Evolutionary conservation across 1,284 basidiomycete species (phyloP).

Genomic region (Blastosporella zonata): DNA sequence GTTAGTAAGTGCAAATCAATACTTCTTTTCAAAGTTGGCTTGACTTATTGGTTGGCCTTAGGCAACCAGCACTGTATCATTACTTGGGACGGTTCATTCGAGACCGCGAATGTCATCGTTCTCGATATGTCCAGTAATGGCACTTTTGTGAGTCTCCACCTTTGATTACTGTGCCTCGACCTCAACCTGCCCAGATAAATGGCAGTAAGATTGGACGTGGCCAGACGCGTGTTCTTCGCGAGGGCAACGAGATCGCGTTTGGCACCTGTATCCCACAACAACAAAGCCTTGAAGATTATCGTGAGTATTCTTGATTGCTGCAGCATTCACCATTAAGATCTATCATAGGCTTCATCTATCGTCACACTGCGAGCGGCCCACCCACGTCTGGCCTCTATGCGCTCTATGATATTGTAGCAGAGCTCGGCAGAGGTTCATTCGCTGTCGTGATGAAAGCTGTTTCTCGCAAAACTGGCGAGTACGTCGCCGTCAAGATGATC

Average conservation of each 20-base stretch:
- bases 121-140: slow-evolving; percentile 81
- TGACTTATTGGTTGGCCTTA: slow-evolving; percentile 25
- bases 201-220: slow-evolving; percentile 60
- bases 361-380: slow-evolving; percentile 48
- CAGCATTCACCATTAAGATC: slow-evolving; percentile 1
- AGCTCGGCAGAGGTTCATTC: slow-evolving; percentile 80
- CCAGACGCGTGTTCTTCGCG: slow-evolving; percentile 56
- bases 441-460: slow-evolving; percentile 76
- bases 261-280: slow-evolving; percentile 53
- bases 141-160: slow-evolving; percentile 64
- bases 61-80: slow-evolving; percentile 68
- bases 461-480: slow-evolving; percentile 53
- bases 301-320: slow-evolving; percentile 31
- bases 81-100: slow-evolving; percentile 62
- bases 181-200: slow-evolving; percentile 56
- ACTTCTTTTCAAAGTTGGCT: slow-evolving; percentile 12
- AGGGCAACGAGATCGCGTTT: slow-evolving; percentile 83
- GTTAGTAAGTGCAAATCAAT: slow-evolving; percentile 57
- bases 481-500: slow-evolving; percentile 79
- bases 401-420: slow-evolving; percentile 59
- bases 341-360: slow-evolving; percentile 40
- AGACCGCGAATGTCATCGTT: slow-evolving; percentile 55
- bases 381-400: slow-evolving; percentile 53
- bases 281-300: slow-evolving; percentile 56
- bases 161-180: slow-evolving; percentile 1